Percentiles rank a stretch among this genome's conserved stretches.
Evolutionary conservation across 805 yeast species (phyloP).

Genomic region (Allodekkera sacchari): DNA sequence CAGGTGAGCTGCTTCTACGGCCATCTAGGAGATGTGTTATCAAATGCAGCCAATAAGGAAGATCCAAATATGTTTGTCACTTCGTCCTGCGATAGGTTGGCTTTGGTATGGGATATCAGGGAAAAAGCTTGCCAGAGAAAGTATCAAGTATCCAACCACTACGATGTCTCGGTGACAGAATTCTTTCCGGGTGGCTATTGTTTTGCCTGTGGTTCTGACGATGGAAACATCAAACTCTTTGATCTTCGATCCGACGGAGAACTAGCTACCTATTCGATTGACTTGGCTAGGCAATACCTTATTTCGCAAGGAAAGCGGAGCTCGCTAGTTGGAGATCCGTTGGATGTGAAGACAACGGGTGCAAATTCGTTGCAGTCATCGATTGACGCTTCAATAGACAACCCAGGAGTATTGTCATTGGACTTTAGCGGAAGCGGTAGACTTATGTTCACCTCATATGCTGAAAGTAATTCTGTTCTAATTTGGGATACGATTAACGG

Average conservation of each 20-base stretch:
- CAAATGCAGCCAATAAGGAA: slow-evolving; percentile 27
- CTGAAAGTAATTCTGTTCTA: slow-evolving; percentile 58
- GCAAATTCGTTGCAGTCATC: slow-evolving; percentile 16
- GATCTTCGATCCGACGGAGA: slow-evolving; percentile 76
- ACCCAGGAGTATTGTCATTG: slow-evolving; percentile 63
- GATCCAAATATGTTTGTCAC: slow-evolving; percentile 38
- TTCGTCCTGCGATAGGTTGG: slow-evolving; percentile 63
- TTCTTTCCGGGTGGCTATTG: slow-evolving; percentile 66
- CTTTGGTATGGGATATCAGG: slow-evolving; percentile 59
- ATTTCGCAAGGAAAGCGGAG: slow-evolving; percentile 5
- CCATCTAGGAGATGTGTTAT: slow-evolving; percentile 66
- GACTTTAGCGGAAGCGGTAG: slow-evolving; percentile 73
- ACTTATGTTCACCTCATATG: slow-evolving; percentile 63
- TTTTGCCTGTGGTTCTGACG: slow-evolving; percentile 72
- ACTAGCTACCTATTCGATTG: slow-evolving; percentile 38
- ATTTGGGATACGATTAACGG: slow-evolving; percentile 71
- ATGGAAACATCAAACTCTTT: slow-evolving; percentile 58
- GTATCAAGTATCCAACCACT: slow-evolving; percentile 41
- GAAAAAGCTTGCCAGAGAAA: slow-evolving; percentile 29
- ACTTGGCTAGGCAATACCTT: slow-evolving; percentile 7
- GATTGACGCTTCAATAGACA: slow-evolving; percentile 34
- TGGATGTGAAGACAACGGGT: slow-evolving; percentile 16
- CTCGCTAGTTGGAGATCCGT: not conserved
- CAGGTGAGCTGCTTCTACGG: slow-evolving; percentile 48
- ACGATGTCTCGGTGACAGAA: slow-evolving; percentile 54